These are phyloP conservation scores for Echinochloa phyllopogon DNA, from an alignment of 176 grass and related monocot genomes.

Conservation along the genomic window DNA sequence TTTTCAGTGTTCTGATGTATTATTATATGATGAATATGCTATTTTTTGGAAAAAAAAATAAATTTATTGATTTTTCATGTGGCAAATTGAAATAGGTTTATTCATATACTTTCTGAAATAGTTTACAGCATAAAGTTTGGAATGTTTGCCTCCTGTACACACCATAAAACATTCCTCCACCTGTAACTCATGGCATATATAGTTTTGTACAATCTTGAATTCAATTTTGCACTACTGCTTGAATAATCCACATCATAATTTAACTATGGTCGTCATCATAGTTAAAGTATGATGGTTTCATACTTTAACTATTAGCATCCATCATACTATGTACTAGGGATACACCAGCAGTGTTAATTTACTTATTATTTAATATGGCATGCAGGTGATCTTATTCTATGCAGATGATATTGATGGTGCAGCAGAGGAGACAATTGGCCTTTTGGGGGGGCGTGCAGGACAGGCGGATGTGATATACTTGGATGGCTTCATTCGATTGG, in stretches of 20 bases:
- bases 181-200: not conserved
- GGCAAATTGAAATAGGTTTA: not conserved
- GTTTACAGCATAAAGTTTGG: not conserved
- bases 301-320: not conserved
- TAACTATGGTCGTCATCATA: no score
- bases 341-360: not conserved
- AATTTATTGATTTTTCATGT: not conserved
- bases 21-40: not conserved
- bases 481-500: not conserved
- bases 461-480: not conserved
- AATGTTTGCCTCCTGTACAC: not conserved
- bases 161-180: not conserved
- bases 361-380: not conserved
- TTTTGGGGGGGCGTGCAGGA: not conserved
- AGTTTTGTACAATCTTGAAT: not conserved
- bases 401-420: not conserved
- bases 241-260: not conserved
- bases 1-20: not conserved
- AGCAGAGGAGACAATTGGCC: not conserved
- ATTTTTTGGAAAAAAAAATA: not conserved
- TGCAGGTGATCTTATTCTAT: rapidly evolving
- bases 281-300: not conserved
- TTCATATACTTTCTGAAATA: not conserved
- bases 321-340: not conserved
- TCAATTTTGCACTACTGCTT: not conserved